Evolutionary conservation across 1,139 yeast species (phyloP), one percentile per base, ranked within the genome.

Genomic region (Kodamaea derodonti): DNA sequence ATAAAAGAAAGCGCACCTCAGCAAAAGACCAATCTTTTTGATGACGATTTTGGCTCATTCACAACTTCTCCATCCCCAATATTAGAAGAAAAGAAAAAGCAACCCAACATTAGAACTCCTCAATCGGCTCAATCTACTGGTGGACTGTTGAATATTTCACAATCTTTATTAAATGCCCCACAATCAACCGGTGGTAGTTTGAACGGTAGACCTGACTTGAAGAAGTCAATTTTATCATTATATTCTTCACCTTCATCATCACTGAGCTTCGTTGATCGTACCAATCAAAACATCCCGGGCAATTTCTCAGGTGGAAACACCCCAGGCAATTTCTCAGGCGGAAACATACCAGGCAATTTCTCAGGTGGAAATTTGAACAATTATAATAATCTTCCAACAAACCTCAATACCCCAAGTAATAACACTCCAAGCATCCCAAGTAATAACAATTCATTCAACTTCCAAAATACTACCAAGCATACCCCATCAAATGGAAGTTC

Each of bases 141-240:
- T 9, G 20, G 18, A 3, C 10, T 7, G 10, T 14, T 16, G 4
- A 27, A 15, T 10, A 3, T 36, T 4, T 9, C 69, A 3, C 68
- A 63, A 42, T 53, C 62, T 3, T 62, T n/a, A n/a, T n/a, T n/a
- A n/a, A n/a, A n/a, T n/a, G n/a, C n/a, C n/a, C 22, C 69, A 3
- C 68, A 63, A 42, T 53, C 62, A 7, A 59, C 70, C 7, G 66
- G 70, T 18, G 66, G 67, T 12, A 56, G 62, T 36, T 47, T 58
- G 37, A 54, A 54, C 36, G 62, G 60, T 15, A 57, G 75, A 42
- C 69, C 69, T 4, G 97, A 90, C 52, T 72, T 92, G 56, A 92
- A 92, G 54, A 86, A 86, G 60, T 85, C 96, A 1, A 92, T 92
- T 42, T 65, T 92, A 41, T 87, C 97, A 14, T 71, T 92, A 39